These are phyloP conservation scores for Beta lomatogona DNA, from an alignment of 179 eudicot genomes.

Conservation along the genomic window DNA sequence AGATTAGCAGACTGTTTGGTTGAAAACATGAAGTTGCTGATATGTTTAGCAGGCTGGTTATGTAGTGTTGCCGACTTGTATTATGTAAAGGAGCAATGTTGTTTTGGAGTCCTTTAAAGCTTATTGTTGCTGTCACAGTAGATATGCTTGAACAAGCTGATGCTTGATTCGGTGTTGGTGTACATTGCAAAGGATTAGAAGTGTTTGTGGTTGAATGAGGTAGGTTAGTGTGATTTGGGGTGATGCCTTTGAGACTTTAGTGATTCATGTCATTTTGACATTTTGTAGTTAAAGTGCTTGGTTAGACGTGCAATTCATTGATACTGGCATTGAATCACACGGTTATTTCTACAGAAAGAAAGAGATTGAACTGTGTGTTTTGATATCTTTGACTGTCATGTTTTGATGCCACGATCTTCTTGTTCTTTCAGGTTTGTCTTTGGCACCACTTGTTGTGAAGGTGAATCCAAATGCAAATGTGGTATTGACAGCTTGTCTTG, in stretches of 20 bases:
- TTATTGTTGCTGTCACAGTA: neutral
- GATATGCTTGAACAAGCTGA: neutral
- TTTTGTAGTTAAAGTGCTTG: neutral
- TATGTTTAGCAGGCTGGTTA: too few species aligned
- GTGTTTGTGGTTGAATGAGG: neutral
- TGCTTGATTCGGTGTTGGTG: neutral
- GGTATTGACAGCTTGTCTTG: conserved; percentile 88
- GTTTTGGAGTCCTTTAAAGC: neutral
- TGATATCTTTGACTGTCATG: neutral
- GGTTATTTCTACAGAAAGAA: neutral
- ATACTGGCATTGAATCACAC: neutral
- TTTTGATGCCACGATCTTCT: conserved; percentile 1
- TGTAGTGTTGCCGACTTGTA: too few species aligned
- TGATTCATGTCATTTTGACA: neutral
- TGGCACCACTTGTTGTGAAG: conserved; percentile 87
- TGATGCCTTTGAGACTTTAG: neutral
- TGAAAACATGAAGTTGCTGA: too few species aligned
- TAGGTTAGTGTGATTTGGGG: neutral
- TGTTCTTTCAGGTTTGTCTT: conserved; percentile 63
- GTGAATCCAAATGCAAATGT: conserved; percentile 92
- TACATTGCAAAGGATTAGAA: neutral
- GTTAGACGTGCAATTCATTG: neutral
- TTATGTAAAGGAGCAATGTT: neutral
- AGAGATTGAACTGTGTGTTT: neutral
- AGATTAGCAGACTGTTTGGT: too few species aligned